Conservation (phyloP, 2,329 filamentous ascomycete species). For the Nectriaceae sp. region DNA sequence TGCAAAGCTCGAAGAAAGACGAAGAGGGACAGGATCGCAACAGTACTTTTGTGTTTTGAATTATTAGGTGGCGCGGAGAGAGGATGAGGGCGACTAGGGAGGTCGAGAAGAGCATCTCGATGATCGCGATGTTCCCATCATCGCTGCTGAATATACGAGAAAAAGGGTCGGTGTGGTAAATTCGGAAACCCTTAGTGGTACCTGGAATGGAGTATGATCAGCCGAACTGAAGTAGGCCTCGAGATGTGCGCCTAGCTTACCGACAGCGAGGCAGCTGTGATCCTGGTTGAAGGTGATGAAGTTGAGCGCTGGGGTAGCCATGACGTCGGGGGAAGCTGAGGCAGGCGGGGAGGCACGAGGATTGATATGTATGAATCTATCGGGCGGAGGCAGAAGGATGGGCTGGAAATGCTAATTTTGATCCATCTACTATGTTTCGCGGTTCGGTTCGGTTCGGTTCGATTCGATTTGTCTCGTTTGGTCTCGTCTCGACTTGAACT, state of each 20-base stretch:
- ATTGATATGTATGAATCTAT: background rate
- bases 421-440: no score
- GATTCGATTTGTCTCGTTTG: background rate
- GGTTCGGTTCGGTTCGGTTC: constrained; percentile 3
- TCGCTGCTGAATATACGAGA: constrained; percentile 92
- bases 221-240: constrained; percentile 7
- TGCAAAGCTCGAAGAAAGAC: constrained; percentile 1
- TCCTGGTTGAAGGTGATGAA: constrained; percentile 99
- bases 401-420: background rate
- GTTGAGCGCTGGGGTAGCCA: constrained; percentile 79
- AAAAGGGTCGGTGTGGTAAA: constrained; percentile 96
- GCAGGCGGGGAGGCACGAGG: background rate
- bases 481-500: no score
- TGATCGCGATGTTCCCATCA: constrained; percentile 91
- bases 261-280: constrained; percentile 94
- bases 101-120: constrained; percentile 99
- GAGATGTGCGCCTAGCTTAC: constrained; percentile 50
- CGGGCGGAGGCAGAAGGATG: constrained; percentile 1
- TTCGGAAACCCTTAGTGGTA: constrained; percentile 90
- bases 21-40: constrained; percentile 21
- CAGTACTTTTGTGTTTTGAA: constrained; percentile 91
- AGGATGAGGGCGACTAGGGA: constrained; percentile 92
- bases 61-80: constrained; percentile 88
- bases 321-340: constrained; percentile 36
- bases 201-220: constrained; percentile 49